Conservation (phyloP, 2,329 filamentous ascomycete species). For the Endocalyx cinctus region DNA sequence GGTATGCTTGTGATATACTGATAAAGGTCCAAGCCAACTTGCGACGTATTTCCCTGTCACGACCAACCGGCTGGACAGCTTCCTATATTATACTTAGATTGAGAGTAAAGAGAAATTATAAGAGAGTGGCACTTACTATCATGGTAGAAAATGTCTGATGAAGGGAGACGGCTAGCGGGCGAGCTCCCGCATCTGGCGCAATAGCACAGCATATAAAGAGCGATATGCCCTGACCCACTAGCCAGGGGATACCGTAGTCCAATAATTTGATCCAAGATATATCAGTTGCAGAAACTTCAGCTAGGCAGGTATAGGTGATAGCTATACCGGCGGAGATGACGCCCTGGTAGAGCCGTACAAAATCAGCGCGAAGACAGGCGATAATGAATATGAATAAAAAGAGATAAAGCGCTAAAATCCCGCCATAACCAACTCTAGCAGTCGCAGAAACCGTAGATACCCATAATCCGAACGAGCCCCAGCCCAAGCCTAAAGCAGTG, state of each 20-base stretch:
- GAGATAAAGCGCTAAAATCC: conserved; percentile 51
- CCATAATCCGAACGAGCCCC: conserved; percentile 50
- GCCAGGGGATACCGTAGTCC: conserved; percentile 51
- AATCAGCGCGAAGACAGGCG: conserved; percentile 50
- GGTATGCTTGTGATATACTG: conserved; percentile 49
- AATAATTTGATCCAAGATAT: conserved; percentile 48
- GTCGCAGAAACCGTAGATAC: conserved; percentile 45
- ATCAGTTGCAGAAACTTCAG: conserved; percentile 37
- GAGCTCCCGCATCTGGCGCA: conserved; percentile 52
- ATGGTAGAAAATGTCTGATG: conserved; percentile 44
- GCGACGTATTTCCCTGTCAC: conserved; percentile 34
- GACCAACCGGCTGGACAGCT: conserved; percentile 33
- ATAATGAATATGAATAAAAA: conserved; percentile 47
- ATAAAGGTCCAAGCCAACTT: conserved; percentile 49
- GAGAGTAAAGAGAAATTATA: conserved; percentile 12
- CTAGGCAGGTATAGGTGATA: conserved; percentile 48
- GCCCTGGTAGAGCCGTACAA: conserved; percentile 51
- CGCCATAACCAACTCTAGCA: conserved; percentile 46
- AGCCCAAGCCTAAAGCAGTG: conserved; percentile 48
- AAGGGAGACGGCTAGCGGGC: conserved; percentile 43
- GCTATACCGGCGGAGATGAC: conserved; percentile 52
- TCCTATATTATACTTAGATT: conserved; percentile 15
- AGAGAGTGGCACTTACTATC: conserved; percentile 28
- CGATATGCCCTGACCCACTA: conserved; percentile 49
- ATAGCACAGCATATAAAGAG: conserved; percentile 43